phyloP scores from a whole-genome alignment of 2,329 filamentous ascomycete species.

The Periconia macrospinosa region DNA sequence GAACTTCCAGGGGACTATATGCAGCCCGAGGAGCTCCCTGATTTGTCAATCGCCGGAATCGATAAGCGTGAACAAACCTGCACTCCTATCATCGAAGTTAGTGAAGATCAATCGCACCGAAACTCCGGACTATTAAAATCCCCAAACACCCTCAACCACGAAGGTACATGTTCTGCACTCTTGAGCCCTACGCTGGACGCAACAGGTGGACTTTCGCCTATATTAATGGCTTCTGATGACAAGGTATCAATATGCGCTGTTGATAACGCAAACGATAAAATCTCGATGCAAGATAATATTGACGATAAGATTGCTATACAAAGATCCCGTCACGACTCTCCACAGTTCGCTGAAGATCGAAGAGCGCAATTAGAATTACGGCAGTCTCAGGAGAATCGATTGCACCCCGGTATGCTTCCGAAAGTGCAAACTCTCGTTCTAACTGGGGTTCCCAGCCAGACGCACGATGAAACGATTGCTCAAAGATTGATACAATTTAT shows the following conservation, averaged over 20 bases:
- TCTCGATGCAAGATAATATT: neutral
- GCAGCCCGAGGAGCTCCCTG: conserved; percentile 27
- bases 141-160: neutral
- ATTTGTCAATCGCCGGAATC: conserved; percentile 15
- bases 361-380: conserved; percentile 33
- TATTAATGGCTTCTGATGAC: conserved; percentile 4
- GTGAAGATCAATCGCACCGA: conserved; percentile 30
- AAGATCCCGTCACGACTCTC: conserved; percentile 26
- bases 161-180: conserved; percentile 3
- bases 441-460: conserved; percentile 57
- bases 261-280: neutral
- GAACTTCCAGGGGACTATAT: conserved; percentile 33
- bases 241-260: neutral
- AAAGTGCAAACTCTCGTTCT: conserved; percentile 58
- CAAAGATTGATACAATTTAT: conserved; percentile 56
- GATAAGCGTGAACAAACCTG: neutral
- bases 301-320: neutral
- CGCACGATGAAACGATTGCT: conserved; percentile 43
- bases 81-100: conserved; percentile 26
- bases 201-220: conserved; percentile 19
- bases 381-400: conserved; percentile 33
- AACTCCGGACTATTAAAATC: no score
- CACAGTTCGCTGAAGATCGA: conserved; percentile 30
- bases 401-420: conserved; percentile 60
- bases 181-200: conserved; percentile 17